Evolutionary conservation across 2,329 filamentous ascomycete genomes (phyloP).

Genomic region (Trichoderma gracile): DNA sequence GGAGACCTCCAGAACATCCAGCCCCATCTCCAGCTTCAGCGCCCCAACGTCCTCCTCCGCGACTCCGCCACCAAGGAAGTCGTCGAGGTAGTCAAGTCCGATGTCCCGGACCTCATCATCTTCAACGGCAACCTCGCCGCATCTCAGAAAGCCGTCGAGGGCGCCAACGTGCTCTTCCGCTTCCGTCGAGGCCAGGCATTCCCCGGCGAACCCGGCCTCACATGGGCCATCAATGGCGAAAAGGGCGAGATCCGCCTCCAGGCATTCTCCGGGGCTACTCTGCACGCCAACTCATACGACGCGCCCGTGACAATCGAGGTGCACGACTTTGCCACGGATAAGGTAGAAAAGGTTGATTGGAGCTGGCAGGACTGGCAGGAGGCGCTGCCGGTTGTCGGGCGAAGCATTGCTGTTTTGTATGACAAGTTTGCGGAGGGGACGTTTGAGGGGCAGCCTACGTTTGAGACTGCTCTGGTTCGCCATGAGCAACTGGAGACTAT

Average conservation of each 20-base stretch:
- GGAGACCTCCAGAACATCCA: slow-evolving; percentile 46
- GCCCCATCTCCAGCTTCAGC: slow-evolving; percentile 48
- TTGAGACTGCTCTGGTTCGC: slow-evolving; percentile 47
- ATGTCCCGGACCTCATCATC: slow-evolving; percentile 48
- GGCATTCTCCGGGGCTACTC: slow-evolving; percentile 32
- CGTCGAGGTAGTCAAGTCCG: slow-evolving; percentile 38
- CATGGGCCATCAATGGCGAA: slow-evolving; percentile 55
- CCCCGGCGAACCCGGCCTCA: slow-evolving; percentile 46
- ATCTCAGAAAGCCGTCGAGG: slow-evolving; percentile 32
- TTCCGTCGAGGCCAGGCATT: slow-evolving; percentile 53
- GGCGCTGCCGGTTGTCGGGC: slow-evolving; percentile 45
- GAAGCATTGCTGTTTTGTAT: slow-evolving; percentile 57
- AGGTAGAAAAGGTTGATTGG: slow-evolving; percentile 47
- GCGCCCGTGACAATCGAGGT: slow-evolving; percentile 50
- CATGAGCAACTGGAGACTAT: slow-evolving; percentile 48
- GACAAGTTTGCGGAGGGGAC: slow-evolving; percentile 51
- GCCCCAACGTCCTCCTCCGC: slow-evolving; percentile 42
- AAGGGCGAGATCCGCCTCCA: slow-evolving; percentile 51
- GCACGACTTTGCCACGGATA: slow-evolving; percentile 50
- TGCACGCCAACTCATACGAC: slow-evolving; percentile 40
- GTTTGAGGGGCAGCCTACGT: slow-evolving; percentile 35
- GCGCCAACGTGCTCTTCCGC: slow-evolving; percentile 47
- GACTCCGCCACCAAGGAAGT: slow-evolving; percentile 37
- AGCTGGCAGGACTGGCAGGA: slow-evolving; percentile 51
- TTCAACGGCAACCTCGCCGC: slow-evolving; percentile 36